Base-by-base conservation (phyloP, 257 asterid species). In the Cordia subcordata region DNA sequence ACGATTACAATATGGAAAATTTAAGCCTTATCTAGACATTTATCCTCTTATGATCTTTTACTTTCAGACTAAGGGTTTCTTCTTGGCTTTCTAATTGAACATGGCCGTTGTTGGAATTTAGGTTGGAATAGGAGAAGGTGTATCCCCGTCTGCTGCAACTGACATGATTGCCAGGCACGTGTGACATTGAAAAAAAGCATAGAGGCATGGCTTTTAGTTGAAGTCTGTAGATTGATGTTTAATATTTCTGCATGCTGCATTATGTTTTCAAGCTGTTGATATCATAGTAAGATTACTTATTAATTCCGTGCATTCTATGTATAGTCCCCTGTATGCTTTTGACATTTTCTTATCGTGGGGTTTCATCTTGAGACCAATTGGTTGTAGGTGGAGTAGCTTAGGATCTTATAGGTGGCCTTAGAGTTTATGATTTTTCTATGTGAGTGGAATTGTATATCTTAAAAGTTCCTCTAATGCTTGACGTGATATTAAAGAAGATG, bases 91-190 rank as follows among this genome's bases (percentile, higher is more conserved):
- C 13, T 11, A 52, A 22, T 18, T 52, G 37, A 22, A 19, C 32
- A 17, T n/a, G 4, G 12, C 18, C 47, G 11, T 13, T 17, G 33
- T 14, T 42, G 59, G 54, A 64, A 53, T 71, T 49, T 79, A 92
- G 99, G 99, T 92, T 22, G 99, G 99, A 40, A 88, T 92, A 57
- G 99, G 99, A 54, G 99, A 92, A 86, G 99, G 99, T 58, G 97
- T 92, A 68, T 92, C 99, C 23, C 99, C 99, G 33, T 81, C 99
- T 66, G 96, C 99, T 67, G 99, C 99, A 64, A 92, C 96, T 68
- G 99, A 84, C 81, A 63, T 92, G 86, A 92, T 92, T 71, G 99
- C 99, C 73, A 82, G 96, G 99, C 87, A 73, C 66, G 82, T 63
- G 12, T 51, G 67, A 77, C 62, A 20, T 57, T 69, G 60, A 55